These are phyloP conservation scores for Ascochyta fabae DNA, from an alignment of 2,329 filamentous ascomycete species.

Conservation along the genomic window DNA sequence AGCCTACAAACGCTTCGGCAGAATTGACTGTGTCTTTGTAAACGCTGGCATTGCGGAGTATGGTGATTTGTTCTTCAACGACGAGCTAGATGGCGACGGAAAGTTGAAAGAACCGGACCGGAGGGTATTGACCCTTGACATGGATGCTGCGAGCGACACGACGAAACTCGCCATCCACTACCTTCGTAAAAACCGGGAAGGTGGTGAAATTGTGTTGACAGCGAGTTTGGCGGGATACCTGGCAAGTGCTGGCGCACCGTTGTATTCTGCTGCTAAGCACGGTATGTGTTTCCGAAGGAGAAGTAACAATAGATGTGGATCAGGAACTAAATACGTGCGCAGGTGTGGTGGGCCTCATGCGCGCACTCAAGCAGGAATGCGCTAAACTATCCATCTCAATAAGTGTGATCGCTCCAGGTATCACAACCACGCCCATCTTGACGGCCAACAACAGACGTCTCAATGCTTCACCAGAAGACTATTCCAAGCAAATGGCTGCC, in stretches of 20 bases:
- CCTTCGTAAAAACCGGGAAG: conserved; percentile 49
- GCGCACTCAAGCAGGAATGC: conserved; percentile 58
- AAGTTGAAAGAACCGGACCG: conserved; percentile 56
- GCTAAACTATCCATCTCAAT: conserved; percentile 55
- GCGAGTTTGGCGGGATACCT: conserved; percentile 59
- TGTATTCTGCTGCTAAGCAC: conserved; percentile 60
- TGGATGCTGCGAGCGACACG: conserved; percentile 56
- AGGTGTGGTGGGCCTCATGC: conserved; percentile 58
- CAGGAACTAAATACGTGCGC: neutral
- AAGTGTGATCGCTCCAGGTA: conserved; percentile 57
- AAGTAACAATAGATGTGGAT: neutral
- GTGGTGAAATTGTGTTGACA: conserved; percentile 56
- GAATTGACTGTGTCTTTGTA: conserved; percentile 57
- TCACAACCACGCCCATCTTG: conserved; percentile 57
- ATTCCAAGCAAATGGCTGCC: conserved; percentile 53
- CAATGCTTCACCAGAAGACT: conserved; percentile 45
- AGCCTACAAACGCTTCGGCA: conserved; percentile 51
- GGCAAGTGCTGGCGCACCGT: conserved; percentile 55
- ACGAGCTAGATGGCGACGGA: conserved; percentile 51
- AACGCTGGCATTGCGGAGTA: conserved; percentile 59
- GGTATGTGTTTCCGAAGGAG: conserved; percentile 34
- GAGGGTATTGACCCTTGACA: conserved; percentile 54
- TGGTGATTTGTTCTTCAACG: conserved; percentile 58
- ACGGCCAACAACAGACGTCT: conserved; percentile 38
- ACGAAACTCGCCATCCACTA: conserved; percentile 58